Evolutionary conservation across 306 rosid species (phyloP).

Genomic region (Geum urbanum): DNA sequence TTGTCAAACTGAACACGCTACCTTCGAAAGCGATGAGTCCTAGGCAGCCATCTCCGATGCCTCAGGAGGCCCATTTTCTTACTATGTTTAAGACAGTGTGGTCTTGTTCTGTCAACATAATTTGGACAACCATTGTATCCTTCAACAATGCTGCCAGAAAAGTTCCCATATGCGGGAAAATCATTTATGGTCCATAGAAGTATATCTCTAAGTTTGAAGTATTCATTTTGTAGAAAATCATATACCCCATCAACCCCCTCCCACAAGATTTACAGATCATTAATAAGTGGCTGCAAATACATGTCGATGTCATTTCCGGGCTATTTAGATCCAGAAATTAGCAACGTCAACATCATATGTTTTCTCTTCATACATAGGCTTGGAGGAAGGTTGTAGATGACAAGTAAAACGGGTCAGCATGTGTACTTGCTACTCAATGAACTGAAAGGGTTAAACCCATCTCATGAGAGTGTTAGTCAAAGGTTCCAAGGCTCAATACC

Average conservation of each 20-base stretch:
- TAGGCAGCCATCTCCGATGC: background rate
- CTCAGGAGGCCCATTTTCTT: too few relatives aligned
- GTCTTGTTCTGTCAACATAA: background rate
- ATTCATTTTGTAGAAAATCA: background rate
- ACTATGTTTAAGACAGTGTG: too few relatives aligned
- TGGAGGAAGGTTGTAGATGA: background rate
- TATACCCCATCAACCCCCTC: background rate
- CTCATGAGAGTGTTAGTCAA: background rate
- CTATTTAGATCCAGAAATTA: too few relatives aligned
- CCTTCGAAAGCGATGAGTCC: background rate
- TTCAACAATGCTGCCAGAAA: background rate
- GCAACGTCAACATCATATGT: background rate
- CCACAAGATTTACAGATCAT: conserved; percentile 12
- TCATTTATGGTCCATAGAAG: background rate
- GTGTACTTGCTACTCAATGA: background rate
- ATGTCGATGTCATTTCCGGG: conserved; percentile 1
- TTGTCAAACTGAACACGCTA: background rate
- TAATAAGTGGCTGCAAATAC: background rate
- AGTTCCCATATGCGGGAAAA: conserved; percentile 5
- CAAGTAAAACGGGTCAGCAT: background rate
- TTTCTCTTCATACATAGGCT: too few relatives aligned
- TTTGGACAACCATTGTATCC: background rate
- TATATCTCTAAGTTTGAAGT: background rate
- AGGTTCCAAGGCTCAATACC: background rate
- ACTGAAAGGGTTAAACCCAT: background rate